Evolutionary conservation across 2,329 filamentous ascomycete species (phyloP), one percentile per base, ranked within the genome.

Genomic region (Nigrospora osmanthi): DNA sequence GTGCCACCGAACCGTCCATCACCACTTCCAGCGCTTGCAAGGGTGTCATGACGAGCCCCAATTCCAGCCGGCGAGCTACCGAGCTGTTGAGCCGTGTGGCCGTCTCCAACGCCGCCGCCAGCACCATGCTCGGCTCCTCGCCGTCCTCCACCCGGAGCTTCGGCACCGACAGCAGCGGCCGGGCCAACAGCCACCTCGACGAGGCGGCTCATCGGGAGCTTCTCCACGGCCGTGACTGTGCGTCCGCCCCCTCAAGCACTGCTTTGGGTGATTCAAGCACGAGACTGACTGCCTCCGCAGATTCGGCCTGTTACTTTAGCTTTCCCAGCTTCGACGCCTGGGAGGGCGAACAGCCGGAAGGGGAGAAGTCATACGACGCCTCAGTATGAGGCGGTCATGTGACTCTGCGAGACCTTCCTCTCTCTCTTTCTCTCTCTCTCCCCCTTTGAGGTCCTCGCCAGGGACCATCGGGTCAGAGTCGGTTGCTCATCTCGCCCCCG

Each of bases 251-350:
- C 30, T 13, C 38, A 12, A 32, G 31, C 19, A 19, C 14, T 35
- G 32, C 36, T 42, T n/a, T 39, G 33, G 28, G 40, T n/a, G n/a
- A n/a, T 28, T 16, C 32, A 28, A 35, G n/a, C 31, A 40, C 38
- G 34, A 38, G 23, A 42, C 56, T 56, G 42, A 56, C 50, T 33
- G 39, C 9, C 35, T 16, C 33, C 45, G 19, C 49, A 66, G 62
- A 62, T 42, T 64, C 66, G 55, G 75, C 70, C 45, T 76, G 78
- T 49, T 87, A 87, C 63, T 81, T 85, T 58, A 86, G 83, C 68
- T 87, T 87, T 59, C 83, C 83, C 14, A 83, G 77, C 60, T 87
- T 86, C 61, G 83, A 87, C 56, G 75, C 80, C 48, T 86, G 81
- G 70, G 75, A 77, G 36, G 70, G 68, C 45, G 64, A 69, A 49